Evolutionary conservation across 371 early-diverging fungal species (phyloP).

Genomic region (Capniomyces stellatus): DNA sequence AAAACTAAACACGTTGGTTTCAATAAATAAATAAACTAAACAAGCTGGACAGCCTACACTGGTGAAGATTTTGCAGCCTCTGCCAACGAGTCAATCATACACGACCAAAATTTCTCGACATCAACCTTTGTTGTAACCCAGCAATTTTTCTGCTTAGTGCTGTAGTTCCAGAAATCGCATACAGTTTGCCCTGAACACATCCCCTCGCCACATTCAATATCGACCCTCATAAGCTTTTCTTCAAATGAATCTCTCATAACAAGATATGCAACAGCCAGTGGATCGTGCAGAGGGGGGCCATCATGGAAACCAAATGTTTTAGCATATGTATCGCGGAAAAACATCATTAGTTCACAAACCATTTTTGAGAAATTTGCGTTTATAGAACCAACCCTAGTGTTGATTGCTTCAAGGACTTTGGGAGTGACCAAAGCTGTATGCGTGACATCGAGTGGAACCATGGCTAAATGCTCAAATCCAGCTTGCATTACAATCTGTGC

Average conservation of each 20-base stretch:
- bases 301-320: not conserved
- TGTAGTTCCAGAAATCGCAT: not conserved
- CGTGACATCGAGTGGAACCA: slow-evolving; percentile 24
- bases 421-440: slow-evolving; percentile 10
- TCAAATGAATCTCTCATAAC: not conserved
- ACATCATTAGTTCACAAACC: slow-evolving; percentile 11
- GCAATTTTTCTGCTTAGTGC: not conserved
- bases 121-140: not conserved
- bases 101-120: not conserved
- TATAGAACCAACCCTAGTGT: not conserved
- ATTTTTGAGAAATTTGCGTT: slow-evolving; percentile 9
- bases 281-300: not conserved
- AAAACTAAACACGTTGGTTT: too few relatives aligned
- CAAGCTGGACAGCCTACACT: too few relatives aligned
- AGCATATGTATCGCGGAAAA: slow-evolving; percentile 9
- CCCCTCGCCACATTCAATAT: not conserved
- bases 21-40: too few relatives aligned
- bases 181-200: not conserved
- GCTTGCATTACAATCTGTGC: slow-evolving; percentile 17
- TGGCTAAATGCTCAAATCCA: slow-evolving; percentile 7
- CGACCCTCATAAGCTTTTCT: not conserved
- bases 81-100: not conserved
- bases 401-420: slow-evolving; percentile 10
- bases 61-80: not conserved
- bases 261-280: not conserved